Conservation (phyloP, 441 rosid species). For the Gossypium schwendimanii region DNA sequence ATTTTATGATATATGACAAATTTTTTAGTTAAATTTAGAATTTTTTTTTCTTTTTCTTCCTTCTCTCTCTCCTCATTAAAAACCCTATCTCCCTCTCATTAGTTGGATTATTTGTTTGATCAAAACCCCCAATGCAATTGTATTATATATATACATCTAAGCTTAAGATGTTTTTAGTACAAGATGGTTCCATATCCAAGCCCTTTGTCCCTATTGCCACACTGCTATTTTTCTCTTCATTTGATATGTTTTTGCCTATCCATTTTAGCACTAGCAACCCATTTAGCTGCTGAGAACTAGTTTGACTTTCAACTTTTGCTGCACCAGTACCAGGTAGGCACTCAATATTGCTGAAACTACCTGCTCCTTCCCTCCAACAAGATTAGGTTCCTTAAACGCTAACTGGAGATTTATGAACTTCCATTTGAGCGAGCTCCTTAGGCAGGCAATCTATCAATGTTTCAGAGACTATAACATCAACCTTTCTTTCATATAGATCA, state of each 20-base stretch:
- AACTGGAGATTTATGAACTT: constrained; percentile 23
- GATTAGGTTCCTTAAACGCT: constrained; percentile 3
- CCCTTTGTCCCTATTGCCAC: too few species aligned
- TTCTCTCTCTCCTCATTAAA: too few species aligned
- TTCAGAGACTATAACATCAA: constrained; percentile 26
- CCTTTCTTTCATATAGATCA: constrained; percentile 33
- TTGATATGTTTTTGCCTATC: constrained; percentile 20
- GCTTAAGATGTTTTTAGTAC: constrained; percentile 43
- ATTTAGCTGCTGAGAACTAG: constrained; percentile 33
- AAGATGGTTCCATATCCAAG: constrained; percentile 31
- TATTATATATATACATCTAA: constrained; percentile 37
- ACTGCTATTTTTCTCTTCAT: too few species aligned
- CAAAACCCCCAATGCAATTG: too few species aligned
- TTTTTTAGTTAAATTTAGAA: too few species aligned
- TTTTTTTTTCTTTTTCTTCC: too few species aligned
- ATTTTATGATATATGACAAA: too few species aligned
- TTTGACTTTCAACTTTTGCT: constrained; percentile 33
- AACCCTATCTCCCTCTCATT: too few species aligned
- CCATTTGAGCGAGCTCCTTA: constrained; percentile 28
- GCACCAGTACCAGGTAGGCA: constrained; percentile 32
- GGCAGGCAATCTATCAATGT: constrained; percentile 1
- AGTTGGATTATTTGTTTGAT: too few species aligned
- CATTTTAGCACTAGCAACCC: constrained; percentile 31
- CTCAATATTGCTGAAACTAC: constrained; percentile 13
- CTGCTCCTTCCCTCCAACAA: too few species aligned